Evolutionary conservation across 441 rosid species (phyloP), one percentile per base, ranked within the genome.

Genomic region (Erodium trifolium): DNA sequence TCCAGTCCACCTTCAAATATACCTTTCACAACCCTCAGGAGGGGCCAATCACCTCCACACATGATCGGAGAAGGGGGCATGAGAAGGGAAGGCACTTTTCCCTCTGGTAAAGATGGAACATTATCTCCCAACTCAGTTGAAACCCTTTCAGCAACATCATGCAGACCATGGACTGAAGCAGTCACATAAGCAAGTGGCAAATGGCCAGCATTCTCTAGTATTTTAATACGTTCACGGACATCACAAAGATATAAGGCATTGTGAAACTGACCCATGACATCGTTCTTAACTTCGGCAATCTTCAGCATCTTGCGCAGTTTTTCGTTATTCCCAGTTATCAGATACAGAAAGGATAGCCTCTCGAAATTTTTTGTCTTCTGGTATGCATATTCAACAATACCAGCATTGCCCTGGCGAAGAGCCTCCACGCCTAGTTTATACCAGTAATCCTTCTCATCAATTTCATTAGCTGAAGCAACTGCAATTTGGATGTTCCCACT

Each of bases 361-460:
- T 92, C 97, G 71, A 92, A 84, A 76, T 88, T 87, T 82, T 89
- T 89, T 7, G 97, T 91, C 84, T 88, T 84, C 86, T 89, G 97
- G 77, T 91, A 91, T 6, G 97, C 94, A 74, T 89, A 91, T 74
- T 91, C 97, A 70, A 89, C 96, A 71, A 91, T 92, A 69, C 89
- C 84, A 1, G 90, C 81, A 82, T 92, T 89, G 17, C 97, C 97
- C 74, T 91, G 97, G 67, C 96, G 94, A 77, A 91, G 97, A 71
- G 97, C 96, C 84, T 91, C 97, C 72, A 91, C 97, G 31, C 97
- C 97, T 68, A 92, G 75, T 71, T 88, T 83, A 51, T 92, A 89
- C 97, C 96, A 92, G 75, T 85, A 92, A 67, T 89, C 97, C 74
- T 87, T 92, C 80, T 92, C 97, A 65, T 91, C 94, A 72, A 91